Percentiles rank a stretch among this genome's conserved stretches.
These are phyloP conservation scores for Cutaneotrichosporon arboriforme DNA, from an alignment of 1,284 basidiomycete species.

Conservation along the genomic window DNA sequence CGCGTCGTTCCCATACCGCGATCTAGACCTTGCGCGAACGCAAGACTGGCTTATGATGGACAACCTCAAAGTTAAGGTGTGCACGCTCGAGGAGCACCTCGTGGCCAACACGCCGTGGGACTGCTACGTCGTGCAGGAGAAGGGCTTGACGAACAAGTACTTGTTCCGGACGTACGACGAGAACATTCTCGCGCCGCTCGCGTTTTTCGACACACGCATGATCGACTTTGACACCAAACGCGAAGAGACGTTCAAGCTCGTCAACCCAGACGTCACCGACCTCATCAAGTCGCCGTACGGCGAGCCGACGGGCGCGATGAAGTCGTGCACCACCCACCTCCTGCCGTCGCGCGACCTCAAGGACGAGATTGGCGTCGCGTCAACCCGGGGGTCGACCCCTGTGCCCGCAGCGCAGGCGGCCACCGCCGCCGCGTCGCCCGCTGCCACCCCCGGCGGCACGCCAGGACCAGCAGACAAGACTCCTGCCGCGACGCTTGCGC, in stretches of 20 bases:
- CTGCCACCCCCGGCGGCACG: neutral
- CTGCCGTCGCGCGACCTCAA: slow-evolving; percentile 45
- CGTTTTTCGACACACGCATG: slow-evolving; percentile 85
- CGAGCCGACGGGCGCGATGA: slow-evolving; percentile 68
- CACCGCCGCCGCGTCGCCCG: neutral
- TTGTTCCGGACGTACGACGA: slow-evolving; percentile 90
- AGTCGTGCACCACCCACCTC: slow-evolving; percentile 75
- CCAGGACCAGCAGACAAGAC: neutral
- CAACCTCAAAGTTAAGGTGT: slow-evolving; percentile 73
- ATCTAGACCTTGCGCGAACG: slow-evolving; percentile 65
- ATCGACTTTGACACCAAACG: slow-evolving; percentile 81
- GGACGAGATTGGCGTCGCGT: slow-evolving; percentile 4
- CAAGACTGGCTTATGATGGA: slow-evolving; percentile 88
- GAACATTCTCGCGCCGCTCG: slow-evolving; percentile 90
- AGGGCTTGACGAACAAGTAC: slow-evolving; percentile 74
- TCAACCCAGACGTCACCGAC: slow-evolving; percentile 43
- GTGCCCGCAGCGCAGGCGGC: neutral
- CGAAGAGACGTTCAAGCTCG: slow-evolving; percentile 25
- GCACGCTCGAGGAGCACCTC: slow-evolving; percentile 79
- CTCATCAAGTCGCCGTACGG: slow-evolving; percentile 43
- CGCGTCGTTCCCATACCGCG: slow-evolving; percentile 82
- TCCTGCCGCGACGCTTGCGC: neutral
- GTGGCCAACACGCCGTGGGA: slow-evolving; percentile 84
- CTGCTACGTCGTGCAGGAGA: slow-evolving; percentile 72
- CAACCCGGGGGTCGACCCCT: neutral